Evolutionary conservation across 305 asterid genomes (phyloP).

Genomic region (Stenogyne calaminthoides): DNA sequence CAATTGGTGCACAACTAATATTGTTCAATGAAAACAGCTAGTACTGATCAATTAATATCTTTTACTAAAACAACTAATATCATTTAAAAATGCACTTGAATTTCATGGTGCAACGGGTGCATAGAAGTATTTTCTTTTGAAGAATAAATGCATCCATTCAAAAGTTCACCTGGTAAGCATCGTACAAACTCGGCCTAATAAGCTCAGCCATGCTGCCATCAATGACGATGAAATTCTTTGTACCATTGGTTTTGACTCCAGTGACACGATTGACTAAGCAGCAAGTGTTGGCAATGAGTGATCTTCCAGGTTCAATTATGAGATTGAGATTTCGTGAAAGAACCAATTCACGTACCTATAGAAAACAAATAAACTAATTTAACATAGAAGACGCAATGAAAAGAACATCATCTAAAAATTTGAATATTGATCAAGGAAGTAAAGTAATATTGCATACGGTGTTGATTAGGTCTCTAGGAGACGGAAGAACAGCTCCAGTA

Average conservation of each 20-base stretch:
- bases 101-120: too few species aligned
- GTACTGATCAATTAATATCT: too few species aligned
- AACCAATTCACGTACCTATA: constrained; percentile 87
- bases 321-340: constrained; percentile 83
- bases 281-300: constrained; percentile 94
- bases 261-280: constrained; percentile 91
- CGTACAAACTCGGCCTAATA: constrained; percentile 93
- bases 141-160: not conserved
- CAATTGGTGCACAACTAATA: too few species aligned
- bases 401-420: not conserved
- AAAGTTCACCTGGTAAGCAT: constrained; percentile 77
- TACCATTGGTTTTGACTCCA: constrained; percentile 95
- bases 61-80: too few species aligned
- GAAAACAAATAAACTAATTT: constrained; percentile 4
- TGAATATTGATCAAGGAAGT: constrained; percentile 13
- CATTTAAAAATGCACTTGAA: too few species aligned
- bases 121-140: not conserved
- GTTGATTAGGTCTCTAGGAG: constrained; percentile 85
- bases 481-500: constrained; percentile 83
- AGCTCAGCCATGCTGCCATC: constrained; percentile 99
- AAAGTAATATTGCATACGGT: constrained; percentile 54
- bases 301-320: constrained; percentile 95
- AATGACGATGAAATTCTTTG: constrained; percentile 82
- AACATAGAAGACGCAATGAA: not conserved
- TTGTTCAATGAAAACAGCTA: too few species aligned